Conservation (phyloP, 345 rosid genomes). For the Eucalyptus sp. region DNA sequence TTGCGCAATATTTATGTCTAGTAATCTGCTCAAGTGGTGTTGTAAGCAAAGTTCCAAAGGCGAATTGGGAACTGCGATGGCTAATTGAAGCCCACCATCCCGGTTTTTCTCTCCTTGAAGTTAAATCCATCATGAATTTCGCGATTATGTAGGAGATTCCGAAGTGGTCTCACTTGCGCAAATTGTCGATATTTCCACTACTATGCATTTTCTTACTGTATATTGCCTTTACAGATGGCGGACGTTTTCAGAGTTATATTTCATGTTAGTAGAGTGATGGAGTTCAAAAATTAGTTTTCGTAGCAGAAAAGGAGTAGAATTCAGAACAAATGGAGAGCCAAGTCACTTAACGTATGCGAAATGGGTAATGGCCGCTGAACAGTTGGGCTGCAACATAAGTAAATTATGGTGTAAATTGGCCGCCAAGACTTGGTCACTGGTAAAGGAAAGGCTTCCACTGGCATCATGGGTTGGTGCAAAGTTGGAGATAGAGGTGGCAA, state of each 20-base stretch:
- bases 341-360: background rate
- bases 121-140: background rate
- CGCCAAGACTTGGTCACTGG: background rate
- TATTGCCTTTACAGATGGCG: background rate
- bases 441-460: background rate
- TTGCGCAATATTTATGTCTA: background rate
- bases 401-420: background rate
- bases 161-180: background rate
- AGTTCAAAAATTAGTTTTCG: background rate
- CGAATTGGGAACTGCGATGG: rapidly evolving
- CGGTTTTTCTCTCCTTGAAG: background rate
- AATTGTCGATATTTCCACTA: background rate
- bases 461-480: background rate
- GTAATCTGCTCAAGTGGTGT: background rate
- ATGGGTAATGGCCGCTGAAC: background rate
- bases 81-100: background rate
- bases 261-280: background rate
- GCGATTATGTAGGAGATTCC: background rate
- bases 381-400: background rate
- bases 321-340: background rate
- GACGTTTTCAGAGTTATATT: background rate
- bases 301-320: background rate
- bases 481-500: background rate
- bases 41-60: background rate
- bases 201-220: background rate